These are phyloP conservation scores for Amborella trichopoda DNA, from an alignment of 164 flowering plant species.

Conservation along the genomic window DNA sequence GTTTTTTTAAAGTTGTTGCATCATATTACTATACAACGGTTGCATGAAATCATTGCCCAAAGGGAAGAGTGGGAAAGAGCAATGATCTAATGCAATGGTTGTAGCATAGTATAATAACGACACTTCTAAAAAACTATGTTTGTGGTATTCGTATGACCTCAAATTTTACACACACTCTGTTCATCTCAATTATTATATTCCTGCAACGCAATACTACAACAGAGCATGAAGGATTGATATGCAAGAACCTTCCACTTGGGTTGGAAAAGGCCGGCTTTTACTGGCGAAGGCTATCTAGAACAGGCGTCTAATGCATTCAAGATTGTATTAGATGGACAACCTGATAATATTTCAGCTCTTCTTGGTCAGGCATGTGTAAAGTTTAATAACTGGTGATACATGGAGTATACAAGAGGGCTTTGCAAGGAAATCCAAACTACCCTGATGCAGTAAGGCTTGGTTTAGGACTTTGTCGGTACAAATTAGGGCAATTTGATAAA, in stretches of 20 bases:
- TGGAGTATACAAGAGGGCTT: constrained; percentile 57
- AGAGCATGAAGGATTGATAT: constrained; percentile 91
- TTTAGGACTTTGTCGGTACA: constrained; percentile 83
- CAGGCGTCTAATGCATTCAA: constrained; percentile 87
- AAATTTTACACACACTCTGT: too few species aligned
- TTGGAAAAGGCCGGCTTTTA: constrained; percentile 98
- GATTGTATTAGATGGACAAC: constrained; percentile 82
- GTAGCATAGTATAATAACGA: too few species aligned
- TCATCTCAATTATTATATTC: constrained; percentile 70
- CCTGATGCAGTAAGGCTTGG: constrained; percentile 94
- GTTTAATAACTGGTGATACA: not conserved
- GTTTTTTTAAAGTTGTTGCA: too few species aligned
- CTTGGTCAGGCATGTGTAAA: constrained; percentile 80
- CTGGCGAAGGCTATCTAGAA: constrained; percentile 87
- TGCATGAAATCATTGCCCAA: too few species aligned
- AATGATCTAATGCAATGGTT: too few species aligned
- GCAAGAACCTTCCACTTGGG: constrained; percentile 98
- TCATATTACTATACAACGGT: too few species aligned
- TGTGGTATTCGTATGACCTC: too few species aligned
- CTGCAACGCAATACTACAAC: constrained; percentile 79
- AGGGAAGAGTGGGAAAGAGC: too few species aligned
- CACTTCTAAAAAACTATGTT: too few species aligned
- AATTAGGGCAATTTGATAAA: constrained; percentile 71
- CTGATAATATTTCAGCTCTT: constrained; percentile 86
- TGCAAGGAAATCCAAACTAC: constrained; percentile 72